Evolutionary conservation across 1,139 yeast genomes (phyloP).

Genomic region (Diutina mesorugosa): DNA sequence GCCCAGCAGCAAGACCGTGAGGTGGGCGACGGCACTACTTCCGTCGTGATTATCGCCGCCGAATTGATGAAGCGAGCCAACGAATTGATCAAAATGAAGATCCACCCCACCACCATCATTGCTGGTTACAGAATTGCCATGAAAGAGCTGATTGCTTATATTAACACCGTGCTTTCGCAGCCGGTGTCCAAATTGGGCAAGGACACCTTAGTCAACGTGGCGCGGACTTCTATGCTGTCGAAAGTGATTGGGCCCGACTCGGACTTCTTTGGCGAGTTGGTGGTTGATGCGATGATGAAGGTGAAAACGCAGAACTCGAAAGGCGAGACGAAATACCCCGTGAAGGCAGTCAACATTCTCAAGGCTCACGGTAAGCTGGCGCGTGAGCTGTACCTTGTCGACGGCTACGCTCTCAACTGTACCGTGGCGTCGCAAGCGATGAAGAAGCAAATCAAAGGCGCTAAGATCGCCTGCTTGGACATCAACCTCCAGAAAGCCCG

Average conservation of each 20-base stretch:
- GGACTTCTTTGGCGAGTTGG: conserved; percentile 80
- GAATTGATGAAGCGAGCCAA: conserved; percentile 89
- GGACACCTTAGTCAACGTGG: conserved; percentile 73
- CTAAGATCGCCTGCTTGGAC: conserved; percentile 88
- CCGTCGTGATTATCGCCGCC: conserved; percentile 93
- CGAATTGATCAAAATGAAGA: conserved; percentile 83
- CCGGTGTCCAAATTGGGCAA: conserved; percentile 77
- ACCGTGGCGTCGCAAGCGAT: conserved; percentile 97
- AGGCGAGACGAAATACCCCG: conserved; percentile 90
- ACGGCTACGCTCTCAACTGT: conserved; percentile 95
- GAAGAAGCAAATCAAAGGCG: conserved; percentile 60
- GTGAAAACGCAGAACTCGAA: conserved; percentile 83
- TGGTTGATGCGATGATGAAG: conserved; percentile 90
- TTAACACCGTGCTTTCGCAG: conserved; percentile 72
- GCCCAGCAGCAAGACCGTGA: conserved; percentile 99
- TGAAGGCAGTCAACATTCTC: conserved; percentile 89
- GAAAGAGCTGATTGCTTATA: conserved; percentile 82
- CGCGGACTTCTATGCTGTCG: conserved; percentile 94
- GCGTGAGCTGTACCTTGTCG: conserved; percentile 69
- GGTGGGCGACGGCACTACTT: conserved; percentile 96
- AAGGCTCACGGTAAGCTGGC: conserved; percentile 96
- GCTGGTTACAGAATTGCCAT: conserved; percentile 92
- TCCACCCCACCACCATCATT: conserved; percentile 95
- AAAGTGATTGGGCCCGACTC: conserved; percentile 96
- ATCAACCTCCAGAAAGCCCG: conserved; percentile 90